Evolutionary conservation across 768 basidiomycete genomes (phyloP).

Genomic region (Termitomyces heimii): DNA sequence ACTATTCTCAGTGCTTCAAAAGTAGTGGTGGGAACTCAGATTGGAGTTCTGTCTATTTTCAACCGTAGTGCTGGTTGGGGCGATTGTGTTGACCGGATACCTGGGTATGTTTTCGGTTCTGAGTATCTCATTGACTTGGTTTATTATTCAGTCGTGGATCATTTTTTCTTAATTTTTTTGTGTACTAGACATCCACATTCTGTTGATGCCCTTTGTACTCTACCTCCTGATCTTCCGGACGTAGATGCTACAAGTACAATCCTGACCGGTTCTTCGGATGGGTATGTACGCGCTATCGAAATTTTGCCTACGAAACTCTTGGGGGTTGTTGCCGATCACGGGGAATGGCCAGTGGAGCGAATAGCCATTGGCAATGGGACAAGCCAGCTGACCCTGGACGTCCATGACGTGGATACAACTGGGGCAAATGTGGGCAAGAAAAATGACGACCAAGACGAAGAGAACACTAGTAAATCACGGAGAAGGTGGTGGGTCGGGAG

Average conservation of each 20-base stretch:
- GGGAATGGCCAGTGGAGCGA: constrained; percentile 88
- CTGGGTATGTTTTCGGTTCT: constrained; percentile 53
- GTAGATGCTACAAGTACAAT: constrained; percentile 64
- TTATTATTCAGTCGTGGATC: neutral
- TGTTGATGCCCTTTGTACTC: constrained; percentile 76
- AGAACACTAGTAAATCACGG: constrained; percentile 10
- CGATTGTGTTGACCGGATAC: constrained; percentile 87
- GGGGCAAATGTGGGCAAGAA: constrained; percentile 6
- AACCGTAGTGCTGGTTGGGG: constrained; percentile 84
- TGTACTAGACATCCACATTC: constrained; percentile 79
- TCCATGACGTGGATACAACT: constrained; percentile 8
- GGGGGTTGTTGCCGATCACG: constrained; percentile 88
- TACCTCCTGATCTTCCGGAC: constrained; percentile 57
- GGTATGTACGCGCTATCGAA: constrained; percentile 81
- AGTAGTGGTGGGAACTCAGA: constrained; percentile 81
- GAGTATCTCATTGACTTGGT: neutral
- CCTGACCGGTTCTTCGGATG: constrained; percentile 90
- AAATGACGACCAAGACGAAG: constrained; percentile 14
- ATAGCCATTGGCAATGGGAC: constrained; percentile 53
- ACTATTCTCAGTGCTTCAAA: constrained; percentile 56
- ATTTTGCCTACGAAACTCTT: constrained; percentile 85
- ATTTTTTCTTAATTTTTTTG: neutral
- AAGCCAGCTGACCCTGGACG: constrained; percentile 24
- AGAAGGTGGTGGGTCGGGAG: constrained; percentile 84
- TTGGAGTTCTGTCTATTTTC: constrained; percentile 87